These are phyloP conservation scores for Apiotrichum gamsii DNA, from an alignment of 1,284 basidiomycete species.

Conservation along the genomic window DNA sequence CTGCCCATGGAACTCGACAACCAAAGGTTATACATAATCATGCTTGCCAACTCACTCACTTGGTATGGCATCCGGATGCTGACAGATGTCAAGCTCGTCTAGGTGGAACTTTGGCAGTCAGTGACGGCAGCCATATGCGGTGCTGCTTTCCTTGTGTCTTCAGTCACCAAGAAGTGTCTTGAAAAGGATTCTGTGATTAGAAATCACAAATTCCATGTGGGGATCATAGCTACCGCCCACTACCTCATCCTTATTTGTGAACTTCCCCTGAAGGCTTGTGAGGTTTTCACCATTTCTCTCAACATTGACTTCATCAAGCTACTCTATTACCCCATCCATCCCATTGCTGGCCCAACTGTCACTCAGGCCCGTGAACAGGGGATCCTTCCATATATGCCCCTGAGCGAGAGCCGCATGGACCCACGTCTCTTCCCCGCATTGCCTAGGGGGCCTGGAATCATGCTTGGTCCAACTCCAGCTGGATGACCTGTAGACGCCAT, in stretches of 20 bases:
- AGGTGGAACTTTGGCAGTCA: slow-evolving; percentile 8
- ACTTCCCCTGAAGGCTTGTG: slow-evolving; percentile 11
- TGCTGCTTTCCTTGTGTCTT: slow-evolving; percentile 9
- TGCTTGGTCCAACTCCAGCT: no score
- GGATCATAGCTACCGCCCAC: slow-evolving; percentile 16
- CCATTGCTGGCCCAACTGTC: slow-evolving; percentile 10
- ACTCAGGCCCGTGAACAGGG: slow-evolving; percentile 12
- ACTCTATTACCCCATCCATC: slow-evolving; percentile 5
- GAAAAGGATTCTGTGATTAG: slow-evolving; percentile 18
- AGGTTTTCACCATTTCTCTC: slow-evolving; percentile 11
- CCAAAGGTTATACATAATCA: slow-evolving; percentile 11
- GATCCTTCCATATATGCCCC: slow-evolving; percentile 8
- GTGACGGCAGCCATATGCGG: slow-evolving; percentile 6
- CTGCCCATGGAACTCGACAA: slow-evolving; percentile 20
- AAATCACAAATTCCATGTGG: slow-evolving; percentile 19
- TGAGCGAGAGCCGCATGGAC: slow-evolving; percentile 2
- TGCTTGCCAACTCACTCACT: slow-evolving; percentile 12
- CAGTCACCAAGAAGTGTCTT: slow-evolving; percentile 9
- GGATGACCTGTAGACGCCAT: no score
- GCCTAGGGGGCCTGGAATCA: no score
- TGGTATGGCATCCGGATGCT: slow-evolving; percentile 12
- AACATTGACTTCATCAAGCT: slow-evolving; percentile 20
- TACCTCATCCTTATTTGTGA: slow-evolving; percentile 21
- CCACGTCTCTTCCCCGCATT: background rate
- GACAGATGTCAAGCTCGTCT: slow-evolving; percentile 8